phyloP scores from a whole-genome alignment of 225 moss, liverwort and hornwort genomes.

The Polytrichum commune region DNA sequence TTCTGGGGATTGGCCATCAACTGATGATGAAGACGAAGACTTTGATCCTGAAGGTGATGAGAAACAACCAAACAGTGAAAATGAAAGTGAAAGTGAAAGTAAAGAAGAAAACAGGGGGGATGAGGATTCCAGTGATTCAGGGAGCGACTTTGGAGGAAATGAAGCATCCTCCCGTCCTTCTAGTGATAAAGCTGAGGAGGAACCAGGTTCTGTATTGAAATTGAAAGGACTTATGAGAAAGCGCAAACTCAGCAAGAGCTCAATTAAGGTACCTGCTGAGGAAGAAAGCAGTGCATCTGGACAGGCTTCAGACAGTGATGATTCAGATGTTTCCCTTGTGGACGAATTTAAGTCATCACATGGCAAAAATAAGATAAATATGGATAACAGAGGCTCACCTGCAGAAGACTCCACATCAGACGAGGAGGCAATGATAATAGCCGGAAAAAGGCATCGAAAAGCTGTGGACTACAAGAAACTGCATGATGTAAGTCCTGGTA shows the following conservation, averaged over 20 bases:
- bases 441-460: conserved; percentile 78
- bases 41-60: conserved; percentile 73
- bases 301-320: conserved; percentile 30
- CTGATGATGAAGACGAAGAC: conserved; percentile 93
- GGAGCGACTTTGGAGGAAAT: conserved; percentile 40
- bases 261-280: not conserved
- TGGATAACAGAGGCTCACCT: conserved; percentile 29
- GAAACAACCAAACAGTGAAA: conserved; percentile 36
- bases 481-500: conserved; percentile 61
- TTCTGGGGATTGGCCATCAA: conserved; percentile 79
- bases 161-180: conserved; percentile 50
- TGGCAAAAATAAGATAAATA: conserved; percentile 18
- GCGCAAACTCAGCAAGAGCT: conserved; percentile 23
- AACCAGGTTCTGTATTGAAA: conserved; percentile 23
- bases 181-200: conserved; percentile 41
- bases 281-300: conserved; percentile 36
- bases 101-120: conserved; percentile 32
- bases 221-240: conserved; percentile 14
- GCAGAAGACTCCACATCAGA: conserved; percentile 50
- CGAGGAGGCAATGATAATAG: conserved; percentile 60
- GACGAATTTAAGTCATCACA: conserved; percentile 33
- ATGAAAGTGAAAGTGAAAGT: conserved; percentile 26
- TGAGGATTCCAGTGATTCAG: conserved; percentile 39
- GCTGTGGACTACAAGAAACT: conserved; percentile 94
- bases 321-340: conserved; percentile 45